These are phyloP conservation scores for Candida nonsorbophila DNA, from an alignment of 805 yeast species.

Conservation along the genomic window DNA sequence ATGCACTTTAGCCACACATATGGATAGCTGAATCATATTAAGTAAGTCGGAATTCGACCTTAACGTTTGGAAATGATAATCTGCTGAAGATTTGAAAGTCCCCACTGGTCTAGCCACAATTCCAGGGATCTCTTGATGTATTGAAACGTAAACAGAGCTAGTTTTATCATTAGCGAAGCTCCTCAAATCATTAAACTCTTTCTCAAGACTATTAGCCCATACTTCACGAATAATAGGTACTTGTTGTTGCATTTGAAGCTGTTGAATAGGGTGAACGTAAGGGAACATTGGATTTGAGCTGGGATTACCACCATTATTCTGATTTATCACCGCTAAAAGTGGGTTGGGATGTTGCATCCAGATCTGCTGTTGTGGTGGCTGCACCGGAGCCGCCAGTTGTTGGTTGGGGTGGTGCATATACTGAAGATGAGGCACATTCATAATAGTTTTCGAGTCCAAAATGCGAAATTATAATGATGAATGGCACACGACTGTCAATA, in stretches of 20 bases:
- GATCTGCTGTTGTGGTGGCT: slow-evolving; percentile 25
- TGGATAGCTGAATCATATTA: slow-evolving; percentile 70
- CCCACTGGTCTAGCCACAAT: slow-evolving; percentile 96
- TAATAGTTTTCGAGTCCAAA: slow-evolving; percentile 5
- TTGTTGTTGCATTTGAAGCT: slow-evolving; percentile 19
- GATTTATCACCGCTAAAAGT: slow-evolving; percentile 30
- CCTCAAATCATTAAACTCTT: slow-evolving; percentile 60
- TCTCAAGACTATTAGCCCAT: slow-evolving; percentile 65
- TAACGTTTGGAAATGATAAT: slow-evolving; percentile 93
- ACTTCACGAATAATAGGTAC: slow-evolving; percentile 64
- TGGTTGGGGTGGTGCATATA: slow-evolving; percentile 32
- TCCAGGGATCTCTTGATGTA: slow-evolving; percentile 94
- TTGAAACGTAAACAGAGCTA: slow-evolving; percentile 47
- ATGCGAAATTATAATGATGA: background rate
- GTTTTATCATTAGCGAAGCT: slow-evolving; percentile 49
- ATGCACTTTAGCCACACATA: slow-evolving; percentile 32
- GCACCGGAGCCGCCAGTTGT: slow-evolving; percentile 14
- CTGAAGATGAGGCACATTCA: slow-evolving; percentile 41
- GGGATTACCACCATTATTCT: slow-evolving; percentile 21
- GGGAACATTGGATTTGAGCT: slow-evolving; percentile 7
- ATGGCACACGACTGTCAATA: background rate
- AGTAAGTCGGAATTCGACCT: slow-evolving; percentile 86
- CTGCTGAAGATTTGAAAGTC: slow-evolving; percentile 79
- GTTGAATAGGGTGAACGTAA: slow-evolving; percentile 11
- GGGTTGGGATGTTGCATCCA: slow-evolving; percentile 25